phyloP scores from a whole-genome alignment of 306 rosid genomes.

The Carpinus fangiana region DNA sequence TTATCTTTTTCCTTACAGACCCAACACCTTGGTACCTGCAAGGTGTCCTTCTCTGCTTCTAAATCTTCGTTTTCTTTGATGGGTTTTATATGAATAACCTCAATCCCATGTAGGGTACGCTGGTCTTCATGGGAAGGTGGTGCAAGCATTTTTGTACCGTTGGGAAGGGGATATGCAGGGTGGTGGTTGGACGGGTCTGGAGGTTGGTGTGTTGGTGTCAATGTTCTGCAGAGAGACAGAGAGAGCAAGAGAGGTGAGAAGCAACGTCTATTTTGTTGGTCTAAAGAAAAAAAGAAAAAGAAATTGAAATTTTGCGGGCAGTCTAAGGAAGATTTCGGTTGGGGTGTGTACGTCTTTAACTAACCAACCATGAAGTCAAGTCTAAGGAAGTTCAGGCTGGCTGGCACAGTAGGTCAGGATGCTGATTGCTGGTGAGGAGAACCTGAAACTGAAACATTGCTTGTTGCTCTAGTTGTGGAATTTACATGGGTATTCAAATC shows the following conservation, averaged over 20 bases:
- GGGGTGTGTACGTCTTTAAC: conserved; percentile 59
- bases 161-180: conserved; percentile 28
- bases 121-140: conserved; percentile 16
- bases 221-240: conserved; percentile 35
- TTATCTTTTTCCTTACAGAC: conserved; percentile 29
- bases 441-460: background rate
- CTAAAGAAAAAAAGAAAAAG: conserved; percentile 21
- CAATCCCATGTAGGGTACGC: conserved; percentile 19
- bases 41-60: conserved; percentile 22
- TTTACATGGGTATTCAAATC: background rate
- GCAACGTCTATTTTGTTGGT: conserved; percentile 42
- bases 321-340: conserved; percentile 72
- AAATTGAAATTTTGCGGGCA: conserved; percentile 84
- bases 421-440: background rate
- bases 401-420: background rate
- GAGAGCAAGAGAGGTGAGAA: conserved; percentile 39
- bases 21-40: conserved; percentile 3
- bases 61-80: conserved; percentile 22
- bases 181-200: conserved; percentile 52
- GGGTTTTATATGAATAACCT: conserved; percentile 52
- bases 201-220: conserved; percentile 82
- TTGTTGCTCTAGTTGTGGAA: background rate
- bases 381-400: background rate
- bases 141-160: conserved; percentile 32
- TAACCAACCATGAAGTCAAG: conserved; percentile 22